Evolutionary conservation across 805 yeast species (phyloP).

Genomic region (Zygosaccharomyces gambellarensis): DNA sequence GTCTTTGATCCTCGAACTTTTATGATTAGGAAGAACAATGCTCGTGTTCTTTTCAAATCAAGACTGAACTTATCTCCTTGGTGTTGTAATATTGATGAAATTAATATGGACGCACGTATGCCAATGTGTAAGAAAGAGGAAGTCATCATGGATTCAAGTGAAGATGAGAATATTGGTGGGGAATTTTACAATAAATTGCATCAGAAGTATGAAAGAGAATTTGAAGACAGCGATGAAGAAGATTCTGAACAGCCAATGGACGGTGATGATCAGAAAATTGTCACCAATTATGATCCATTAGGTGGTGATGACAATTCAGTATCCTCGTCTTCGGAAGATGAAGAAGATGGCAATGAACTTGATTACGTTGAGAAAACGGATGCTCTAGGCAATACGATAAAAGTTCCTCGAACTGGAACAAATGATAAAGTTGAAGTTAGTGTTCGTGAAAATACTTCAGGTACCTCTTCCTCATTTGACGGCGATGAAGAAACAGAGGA

Average conservation of each 20-base stretch:
- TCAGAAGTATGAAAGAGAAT: conserved; percentile 31
- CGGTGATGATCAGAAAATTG: conserved; percentile 16
- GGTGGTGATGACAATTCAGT: conserved; percentile 21
- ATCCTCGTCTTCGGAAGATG: conserved; percentile 16
- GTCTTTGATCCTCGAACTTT: conserved; percentile 87
- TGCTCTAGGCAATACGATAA: conserved; percentile 32
- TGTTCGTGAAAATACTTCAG: conserved; percentile 16
- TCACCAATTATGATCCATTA: conserved; percentile 29
- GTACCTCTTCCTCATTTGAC: conserved; percentile 7
- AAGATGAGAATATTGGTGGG: conserved; percentile 31
- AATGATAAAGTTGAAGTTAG: conserved; percentile 14
- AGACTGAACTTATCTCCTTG: conserved; percentile 62
- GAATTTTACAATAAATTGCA: conserved; percentile 32
- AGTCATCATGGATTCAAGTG: conserved; percentile 31
- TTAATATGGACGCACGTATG: conserved; percentile 73
- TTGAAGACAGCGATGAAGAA: conserved; percentile 33
- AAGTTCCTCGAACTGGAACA: conserved; percentile 12
- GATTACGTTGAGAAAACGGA: conserved; percentile 29
- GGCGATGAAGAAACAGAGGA: conserved; percentile 14
- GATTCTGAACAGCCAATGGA: conserved; percentile 15
- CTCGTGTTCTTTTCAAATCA: conserved; percentile 73
- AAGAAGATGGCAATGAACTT: conserved; percentile 15
- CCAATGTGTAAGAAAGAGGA: conserved; percentile 64
- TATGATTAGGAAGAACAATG: conserved; percentile 75
- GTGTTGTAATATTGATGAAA: conserved; percentile 63